Evolutionary conservation across 1,139 yeast genomes (phyloP).

Genomic region (Scheffersomyces illinoinensis): DNA sequence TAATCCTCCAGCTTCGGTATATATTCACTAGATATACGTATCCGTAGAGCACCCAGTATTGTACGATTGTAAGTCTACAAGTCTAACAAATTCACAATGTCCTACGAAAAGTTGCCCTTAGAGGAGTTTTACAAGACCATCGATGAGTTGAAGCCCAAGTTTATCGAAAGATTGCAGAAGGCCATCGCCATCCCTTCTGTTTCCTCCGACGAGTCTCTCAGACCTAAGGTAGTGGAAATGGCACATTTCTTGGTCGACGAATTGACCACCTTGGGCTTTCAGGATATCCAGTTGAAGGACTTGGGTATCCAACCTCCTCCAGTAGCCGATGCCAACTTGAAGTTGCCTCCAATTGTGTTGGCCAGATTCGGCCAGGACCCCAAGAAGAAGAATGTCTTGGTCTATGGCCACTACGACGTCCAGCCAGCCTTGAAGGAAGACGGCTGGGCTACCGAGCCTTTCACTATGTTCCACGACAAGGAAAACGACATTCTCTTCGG

Average conservation of each 20-base stretch:
- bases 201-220: slow-evolving; percentile 82
- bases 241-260: slow-evolving; percentile 77
- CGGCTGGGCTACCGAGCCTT: slow-evolving; percentile 96
- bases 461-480: slow-evolving; percentile 59
- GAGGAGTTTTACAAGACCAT: slow-evolving; percentile 57
- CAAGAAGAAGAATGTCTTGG: slow-evolving; percentile 77
- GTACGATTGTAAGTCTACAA: not conserved
- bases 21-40: not conserved
- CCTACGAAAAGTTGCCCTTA: slow-evolving; percentile 43
- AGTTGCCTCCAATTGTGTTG: slow-evolving; percentile 89
- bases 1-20: not conserved
- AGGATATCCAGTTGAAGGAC: slow-evolving; percentile 77
- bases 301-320: slow-evolving; percentile 92
- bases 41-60: not conserved
- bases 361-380: slow-evolving; percentile 86
- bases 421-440: slow-evolving; percentile 93
- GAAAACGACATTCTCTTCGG: slow-evolving; percentile 73
- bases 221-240: slow-evolving; percentile 86
- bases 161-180: slow-evolving; percentile 65
- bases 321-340: slow-evolving; percentile 59
- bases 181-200: slow-evolving; percentile 96
- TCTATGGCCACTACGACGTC: slow-evolving; percentile 97
- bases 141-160: slow-evolving; percentile 69
- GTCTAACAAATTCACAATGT: slow-evolving; percentile 14
- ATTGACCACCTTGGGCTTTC: slow-evolving; percentile 70